phyloP scores from a whole-genome alignment of 495 filamentous ascomycete species.

The Margaritispora aquatica region DNA sequence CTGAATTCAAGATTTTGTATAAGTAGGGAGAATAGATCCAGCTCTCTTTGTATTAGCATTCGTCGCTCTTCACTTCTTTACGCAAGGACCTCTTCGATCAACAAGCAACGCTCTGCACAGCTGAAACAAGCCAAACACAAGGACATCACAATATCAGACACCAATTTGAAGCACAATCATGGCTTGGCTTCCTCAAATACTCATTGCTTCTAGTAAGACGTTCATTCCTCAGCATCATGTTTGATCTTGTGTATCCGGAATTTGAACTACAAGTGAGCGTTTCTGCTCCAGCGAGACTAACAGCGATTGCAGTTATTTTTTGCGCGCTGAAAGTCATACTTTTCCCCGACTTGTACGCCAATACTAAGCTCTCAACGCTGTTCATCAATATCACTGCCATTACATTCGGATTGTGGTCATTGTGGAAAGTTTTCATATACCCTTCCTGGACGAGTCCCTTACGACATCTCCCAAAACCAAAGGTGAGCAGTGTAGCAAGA shows the following conservation, averaged over 20 bases:
- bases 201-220: not conserved
- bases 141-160: not conserved
- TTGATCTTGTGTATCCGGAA: not conserved
- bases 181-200: not conserved
- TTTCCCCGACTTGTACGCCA: not conserved
- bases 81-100: not conserved
- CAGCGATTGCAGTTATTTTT: not conserved
- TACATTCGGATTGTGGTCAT: constrained; percentile 17
- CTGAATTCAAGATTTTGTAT: no score
- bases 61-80: not conserved
- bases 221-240: not conserved
- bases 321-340: not conserved
- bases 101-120: not conserved
- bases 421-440: constrained; percentile 57
- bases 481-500: constrained; percentile 16
- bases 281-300: not conserved
- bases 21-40: not conserved
- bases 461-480: constrained; percentile 52
- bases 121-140: not conserved
- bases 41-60: not conserved
- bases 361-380: constrained; percentile 3
- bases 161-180: not conserved
- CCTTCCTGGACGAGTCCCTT: constrained; percentile 66
- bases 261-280: constrained; percentile 1
- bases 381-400: constrained; percentile 10